A percentile compares a stretch with the other conserved stretches of the same genome.
Conservation (phyloP, 2,329 filamentous ascomycete species). For the Hortaea werneckii region DNA sequence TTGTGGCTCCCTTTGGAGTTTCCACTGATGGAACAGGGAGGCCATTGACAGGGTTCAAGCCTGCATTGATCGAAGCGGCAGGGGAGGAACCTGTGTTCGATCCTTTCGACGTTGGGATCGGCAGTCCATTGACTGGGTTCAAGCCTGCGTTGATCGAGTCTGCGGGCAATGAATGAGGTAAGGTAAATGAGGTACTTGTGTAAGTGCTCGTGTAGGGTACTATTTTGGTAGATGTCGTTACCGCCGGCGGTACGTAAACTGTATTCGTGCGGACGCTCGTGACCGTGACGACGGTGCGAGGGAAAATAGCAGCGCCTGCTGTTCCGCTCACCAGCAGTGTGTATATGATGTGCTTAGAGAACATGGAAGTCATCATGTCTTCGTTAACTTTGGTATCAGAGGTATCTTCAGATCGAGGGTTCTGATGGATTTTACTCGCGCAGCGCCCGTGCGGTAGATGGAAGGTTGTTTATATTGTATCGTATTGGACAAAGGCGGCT, state of each 20-base stretch:
- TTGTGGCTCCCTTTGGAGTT: not conserved
- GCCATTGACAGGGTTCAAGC: constrained; percentile 6
- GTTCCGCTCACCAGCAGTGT: constrained; percentile 6
- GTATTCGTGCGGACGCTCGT: constrained; percentile 3
- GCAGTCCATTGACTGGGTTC: not conserved
- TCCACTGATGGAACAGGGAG: not conserved
- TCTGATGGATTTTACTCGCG: not conserved
- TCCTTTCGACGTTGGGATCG: not conserved
- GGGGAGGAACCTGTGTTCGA: not conserved
- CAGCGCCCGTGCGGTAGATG: not conserved
- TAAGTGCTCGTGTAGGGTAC: not conserved
- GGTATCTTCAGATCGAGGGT: not conserved
- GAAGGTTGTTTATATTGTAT: not conserved
- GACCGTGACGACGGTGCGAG: constrained; percentile 4
- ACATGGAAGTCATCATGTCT: not conserved
- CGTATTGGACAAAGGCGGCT: not conserved
- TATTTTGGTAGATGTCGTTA: not conserved
- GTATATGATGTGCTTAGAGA: not conserved
- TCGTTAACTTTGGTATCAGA: not conserved
- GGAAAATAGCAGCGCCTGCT: constrained; percentile 2
- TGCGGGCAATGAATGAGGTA: not conserved
- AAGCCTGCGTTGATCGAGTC: not conserved
- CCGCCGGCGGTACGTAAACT: not conserved
- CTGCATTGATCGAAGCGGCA: not conserved
- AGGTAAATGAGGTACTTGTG: not conserved